Evolutionary conservation across 345 rosid species (phyloP).

Genomic region (Garcia nutans): DNA sequence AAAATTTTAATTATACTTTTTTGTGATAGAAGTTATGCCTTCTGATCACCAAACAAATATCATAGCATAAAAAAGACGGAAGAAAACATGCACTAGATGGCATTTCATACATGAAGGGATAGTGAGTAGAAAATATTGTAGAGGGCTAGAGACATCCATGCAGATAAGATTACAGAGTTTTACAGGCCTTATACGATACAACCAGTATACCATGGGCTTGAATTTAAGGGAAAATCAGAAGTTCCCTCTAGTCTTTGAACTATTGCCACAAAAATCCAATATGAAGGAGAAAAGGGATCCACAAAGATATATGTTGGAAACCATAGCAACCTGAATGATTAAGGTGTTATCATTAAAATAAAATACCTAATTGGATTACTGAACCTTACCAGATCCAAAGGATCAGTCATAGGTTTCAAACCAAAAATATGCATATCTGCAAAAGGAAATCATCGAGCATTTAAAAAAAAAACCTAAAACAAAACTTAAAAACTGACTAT

Average conservation of each 20-base stretch:
- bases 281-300: background rate
- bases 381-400: conserved; percentile 56
- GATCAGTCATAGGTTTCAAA: conserved; percentile 58
- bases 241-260: background rate
- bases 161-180: background rate
- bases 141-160: background rate
- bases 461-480: conserved; percentile 5
- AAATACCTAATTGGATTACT: background rate
- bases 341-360: background rate
- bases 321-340: background rate
- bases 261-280: background rate
- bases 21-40: background rate
- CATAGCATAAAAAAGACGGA: background rate
- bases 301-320: background rate
- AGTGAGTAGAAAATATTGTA: background rate
- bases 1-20: background rate
- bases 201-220: background rate
- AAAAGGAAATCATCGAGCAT: conserved; percentile 20
- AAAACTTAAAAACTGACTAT: background rate
- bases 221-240: background rate
- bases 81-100: background rate
- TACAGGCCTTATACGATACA: background rate
- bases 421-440: conserved; percentile 72
- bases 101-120: background rate
- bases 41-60: background rate